These are phyloP conservation scores for Solanum gracilifrons DNA, from an alignment of 257 asterid species.

Conservation along the genomic window DNA sequence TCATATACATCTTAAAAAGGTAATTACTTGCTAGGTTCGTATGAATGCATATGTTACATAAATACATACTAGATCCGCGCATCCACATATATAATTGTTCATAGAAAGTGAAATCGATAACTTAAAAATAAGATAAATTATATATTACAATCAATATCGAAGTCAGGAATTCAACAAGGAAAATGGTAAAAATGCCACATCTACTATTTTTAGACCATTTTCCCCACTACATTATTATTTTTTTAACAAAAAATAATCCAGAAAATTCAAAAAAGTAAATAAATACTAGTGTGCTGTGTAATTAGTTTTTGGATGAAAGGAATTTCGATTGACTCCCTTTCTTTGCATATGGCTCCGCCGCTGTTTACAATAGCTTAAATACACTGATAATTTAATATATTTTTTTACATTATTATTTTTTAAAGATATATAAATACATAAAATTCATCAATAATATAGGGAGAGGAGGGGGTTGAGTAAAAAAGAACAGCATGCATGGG, in stretches of 20 bases:
- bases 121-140: neutral
- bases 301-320: too few species aligned
- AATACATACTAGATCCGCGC: neutral
- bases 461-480: neutral
- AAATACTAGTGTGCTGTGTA: too few species aligned
- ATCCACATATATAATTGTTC: neutral
- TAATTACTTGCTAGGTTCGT: neutral
- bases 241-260: neutral
- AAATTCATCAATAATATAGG: too few species aligned
- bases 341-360: too few species aligned
- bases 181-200: neutral
- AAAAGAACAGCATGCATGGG: neutral
- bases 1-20: neutral
- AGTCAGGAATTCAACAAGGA: neutral
- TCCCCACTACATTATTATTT: neutral
- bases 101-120: neutral
- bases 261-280: neutral
- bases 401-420: too few species aligned
- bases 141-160: neutral
- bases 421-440: too few species aligned
- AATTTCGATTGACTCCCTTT: too few species aligned
- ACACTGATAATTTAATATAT: too few species aligned
- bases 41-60: neutral
- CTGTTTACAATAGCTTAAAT: too few species aligned
- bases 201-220: neutral